A percentile compares a stretch with the other conserved stretches of the same genome.
These are phyloP conservation scores for Babjeviella inositovora DNA, from an alignment of 805 yeast species.

Conservation along the genomic window DNA sequence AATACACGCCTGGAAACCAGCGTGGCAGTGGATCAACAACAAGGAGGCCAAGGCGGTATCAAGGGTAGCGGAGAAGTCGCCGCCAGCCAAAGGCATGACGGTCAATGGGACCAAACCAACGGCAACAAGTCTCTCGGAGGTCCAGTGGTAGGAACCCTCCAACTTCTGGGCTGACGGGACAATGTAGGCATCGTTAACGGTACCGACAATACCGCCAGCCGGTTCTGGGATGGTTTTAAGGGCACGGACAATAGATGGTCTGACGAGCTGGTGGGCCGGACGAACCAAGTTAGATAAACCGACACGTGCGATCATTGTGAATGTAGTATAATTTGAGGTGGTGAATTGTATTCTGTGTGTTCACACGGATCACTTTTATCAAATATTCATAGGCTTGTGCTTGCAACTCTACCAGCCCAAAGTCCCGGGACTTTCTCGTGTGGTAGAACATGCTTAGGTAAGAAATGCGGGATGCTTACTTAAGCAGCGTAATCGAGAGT, in stretches of 20 bases:
- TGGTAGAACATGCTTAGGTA: too few species aligned
- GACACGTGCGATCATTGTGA: too few species aligned
- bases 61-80: slow-evolving; percentile 43
- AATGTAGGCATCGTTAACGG: slow-evolving; percentile 77
- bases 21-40: slow-evolving; percentile 62
- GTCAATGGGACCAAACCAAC: slow-evolving; percentile 64
- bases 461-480: too few species aligned
- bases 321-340: too few species aligned
- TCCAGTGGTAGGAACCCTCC: slow-evolving; percentile 90
- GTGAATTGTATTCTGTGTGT: too few species aligned
- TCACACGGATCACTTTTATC: too few species aligned
- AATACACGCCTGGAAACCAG: slow-evolving; percentile 84
- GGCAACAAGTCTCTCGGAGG: slow-evolving; percentile 65
- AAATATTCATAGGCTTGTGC: too few species aligned
- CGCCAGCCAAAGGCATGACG: slow-evolving; percentile 65
- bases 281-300: too few species aligned
- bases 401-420: too few species aligned
- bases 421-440: too few species aligned
- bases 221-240: slow-evolving; percentile 60
- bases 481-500: too few species aligned
- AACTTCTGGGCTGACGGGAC: slow-evolving; percentile 44
- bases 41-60: slow-evolving; percentile 60
- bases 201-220: slow-evolving; percentile 83
- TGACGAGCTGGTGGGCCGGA: neutral
- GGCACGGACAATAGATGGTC: slow-evolving; percentile 16